Evolutionary conservation across 2,329 filamentous ascomycete genomes (phyloP).

Genomic region (Didymella sp.): DNA sequence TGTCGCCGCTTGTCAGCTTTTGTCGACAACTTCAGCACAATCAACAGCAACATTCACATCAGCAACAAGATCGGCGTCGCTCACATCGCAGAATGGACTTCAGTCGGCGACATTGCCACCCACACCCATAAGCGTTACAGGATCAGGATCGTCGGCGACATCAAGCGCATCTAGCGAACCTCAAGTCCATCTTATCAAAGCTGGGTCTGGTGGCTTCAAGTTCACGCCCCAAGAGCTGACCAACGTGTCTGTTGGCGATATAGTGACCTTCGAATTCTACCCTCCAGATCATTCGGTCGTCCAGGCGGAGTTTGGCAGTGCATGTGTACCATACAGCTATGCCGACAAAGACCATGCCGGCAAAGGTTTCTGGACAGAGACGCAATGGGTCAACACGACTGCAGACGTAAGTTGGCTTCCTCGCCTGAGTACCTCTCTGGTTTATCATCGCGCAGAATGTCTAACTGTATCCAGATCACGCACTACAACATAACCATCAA

Average conservation of each 20-base stretch:
- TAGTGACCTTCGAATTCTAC: conserved; percentile 49
- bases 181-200: conserved; percentile 45
- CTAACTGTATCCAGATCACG: conserved; percentile 28
- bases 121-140: neutral
- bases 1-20: conserved; percentile 20
- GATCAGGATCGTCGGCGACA: conserved; percentile 8
- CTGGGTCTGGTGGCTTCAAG: conserved; percentile 45
- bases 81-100: conserved; percentile 1
- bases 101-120: neutral
- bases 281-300: conserved; percentile 54
- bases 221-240: conserved; percentile 49
- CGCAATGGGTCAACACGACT: conserved; percentile 33
- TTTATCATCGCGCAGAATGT: neutral
- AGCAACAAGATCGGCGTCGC: neutral
- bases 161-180: conserved; percentile 30
- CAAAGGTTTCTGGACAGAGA: conserved; percentile 44
- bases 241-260: conserved; percentile 50
- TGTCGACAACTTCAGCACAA: conserved; percentile 14
- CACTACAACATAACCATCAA: conserved; percentile 47
- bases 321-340: conserved; percentile 52
- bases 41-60: neutral
- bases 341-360: conserved; percentile 32
- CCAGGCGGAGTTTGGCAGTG: conserved; percentile 47
- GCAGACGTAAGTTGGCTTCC: conserved; percentile 32
- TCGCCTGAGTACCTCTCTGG: neutral